Evolutionary conservation across 2,329 filamentous ascomycete genomes (phyloP).

Genomic region (Aspergillus sp.): DNA sequence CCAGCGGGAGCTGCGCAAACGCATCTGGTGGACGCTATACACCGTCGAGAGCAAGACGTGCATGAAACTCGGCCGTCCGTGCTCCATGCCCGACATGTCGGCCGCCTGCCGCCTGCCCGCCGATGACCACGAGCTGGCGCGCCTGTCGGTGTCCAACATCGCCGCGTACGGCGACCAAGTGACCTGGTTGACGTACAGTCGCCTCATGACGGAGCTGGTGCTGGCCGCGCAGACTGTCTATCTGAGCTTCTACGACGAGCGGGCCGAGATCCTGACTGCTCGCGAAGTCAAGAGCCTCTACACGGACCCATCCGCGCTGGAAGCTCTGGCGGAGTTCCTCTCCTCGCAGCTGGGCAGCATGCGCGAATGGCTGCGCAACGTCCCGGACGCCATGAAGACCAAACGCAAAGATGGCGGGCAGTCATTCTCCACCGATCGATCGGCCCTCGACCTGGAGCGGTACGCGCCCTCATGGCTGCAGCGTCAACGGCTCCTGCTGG

Average conservation of each 20-base stretch:
- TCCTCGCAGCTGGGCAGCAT: not conserved
- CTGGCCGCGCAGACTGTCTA: slow-evolving; percentile 34
- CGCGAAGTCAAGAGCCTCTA: slow-evolving; percentile 33
- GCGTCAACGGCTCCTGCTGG: slow-evolving; percentile 43
- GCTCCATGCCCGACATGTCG: slow-evolving; percentile 32
- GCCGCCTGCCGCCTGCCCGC: slow-evolving; percentile 40
- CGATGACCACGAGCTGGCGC: slow-evolving; percentile 34
- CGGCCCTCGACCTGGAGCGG: slow-evolving; percentile 34
- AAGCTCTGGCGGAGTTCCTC: not conserved
- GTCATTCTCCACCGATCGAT: slow-evolving; percentile 41
- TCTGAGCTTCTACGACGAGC: slow-evolving; percentile 35
- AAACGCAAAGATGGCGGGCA: slow-evolving; percentile 30
- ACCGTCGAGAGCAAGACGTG: slow-evolving; percentile 49
- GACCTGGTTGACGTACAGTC: slow-evolving; percentile 41
- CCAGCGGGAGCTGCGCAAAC: slow-evolving; percentile 47
- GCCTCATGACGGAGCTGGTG: slow-evolving; percentile 38
- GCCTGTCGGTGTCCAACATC: slow-evolving; percentile 32
- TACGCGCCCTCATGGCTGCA: slow-evolving; percentile 44
- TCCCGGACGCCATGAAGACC: slow-evolving; percentile 43
- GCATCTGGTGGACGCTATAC: slow-evolving; percentile 56
- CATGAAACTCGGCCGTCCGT: slow-evolving; percentile 51
- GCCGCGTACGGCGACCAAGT: slow-evolving; percentile 31
- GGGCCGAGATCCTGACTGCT: slow-evolving; percentile 21
- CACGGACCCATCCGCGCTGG: slow-evolving; percentile 26
- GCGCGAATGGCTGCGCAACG: slow-evolving; percentile 28